A percentile compares a stretch with the other conserved stretches of the same genome.
Conservation (phyloP, 106 monocot species). For the Dendrobium catenatum region DNA sequence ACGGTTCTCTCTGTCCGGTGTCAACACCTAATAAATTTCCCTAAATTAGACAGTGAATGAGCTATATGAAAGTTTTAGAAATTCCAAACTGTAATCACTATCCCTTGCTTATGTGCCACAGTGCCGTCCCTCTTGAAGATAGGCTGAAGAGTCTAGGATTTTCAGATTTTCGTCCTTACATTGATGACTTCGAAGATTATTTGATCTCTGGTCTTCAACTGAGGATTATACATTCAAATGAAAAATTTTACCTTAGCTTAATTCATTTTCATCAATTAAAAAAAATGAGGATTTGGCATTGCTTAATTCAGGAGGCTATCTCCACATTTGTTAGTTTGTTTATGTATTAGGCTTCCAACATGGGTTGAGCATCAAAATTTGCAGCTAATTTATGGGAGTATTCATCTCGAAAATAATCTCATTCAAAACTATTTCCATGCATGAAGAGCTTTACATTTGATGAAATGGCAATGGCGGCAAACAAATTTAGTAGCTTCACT, state of each 20-base stretch:
- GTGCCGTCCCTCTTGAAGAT: conserved; percentile 5
- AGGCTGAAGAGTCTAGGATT: conserved; percentile 94
- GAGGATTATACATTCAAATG: not conserved
- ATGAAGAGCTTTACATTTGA: conserved; percentile 66
- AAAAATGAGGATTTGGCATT: no score
- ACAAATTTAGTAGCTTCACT: conserved; percentile 43
- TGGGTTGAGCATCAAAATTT: no score
- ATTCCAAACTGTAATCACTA: conserved; percentile 31
- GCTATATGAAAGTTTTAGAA: conserved; percentile 16
- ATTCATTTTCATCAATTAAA: no score
- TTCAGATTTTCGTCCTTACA: conserved; percentile 55
- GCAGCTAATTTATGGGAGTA: no score
- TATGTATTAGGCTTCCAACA: no score
- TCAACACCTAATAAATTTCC: not conserved
- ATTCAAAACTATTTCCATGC: conserved; percentile 2
- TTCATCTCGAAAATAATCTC: no score
- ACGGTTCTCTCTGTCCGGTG: no score
- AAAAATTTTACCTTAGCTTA: no score
- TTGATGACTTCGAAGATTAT: conserved; percentile 36
- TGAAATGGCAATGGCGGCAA: conserved; percentile 60
- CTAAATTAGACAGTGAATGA: conserved; percentile 18
- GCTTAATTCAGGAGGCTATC: no score
- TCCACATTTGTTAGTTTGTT: no score
- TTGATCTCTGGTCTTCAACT: conserved; percentile 51
- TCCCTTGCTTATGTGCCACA: conserved; percentile 53